A percentile compares a stretch with the other conserved stretches of the same genome.
phyloP scores from a whole-genome alignment of 768 basidiomycete species.

The Calocybe cyanea region DNA sequence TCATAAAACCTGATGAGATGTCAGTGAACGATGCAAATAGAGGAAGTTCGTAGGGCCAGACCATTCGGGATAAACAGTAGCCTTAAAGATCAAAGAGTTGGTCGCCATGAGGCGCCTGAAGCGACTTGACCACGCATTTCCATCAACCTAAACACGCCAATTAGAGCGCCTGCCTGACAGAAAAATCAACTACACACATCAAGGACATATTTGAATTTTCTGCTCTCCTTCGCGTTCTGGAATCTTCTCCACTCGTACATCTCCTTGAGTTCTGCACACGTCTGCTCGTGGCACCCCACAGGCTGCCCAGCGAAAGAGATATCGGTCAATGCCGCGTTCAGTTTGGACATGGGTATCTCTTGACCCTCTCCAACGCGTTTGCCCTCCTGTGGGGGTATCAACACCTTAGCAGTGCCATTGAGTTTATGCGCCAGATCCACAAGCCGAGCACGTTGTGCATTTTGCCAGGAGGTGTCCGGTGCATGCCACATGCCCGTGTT shows the following conservation, averaged over 20 bases:
- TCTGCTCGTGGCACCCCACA: slow-evolving; percentile 31
- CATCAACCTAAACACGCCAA: slow-evolving; percentile 34
- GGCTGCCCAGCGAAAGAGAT: slow-evolving; percentile 44
- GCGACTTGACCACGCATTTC: slow-evolving; percentile 54
- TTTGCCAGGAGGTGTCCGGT: slow-evolving; percentile 33
- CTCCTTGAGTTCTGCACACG: slow-evolving; percentile 34
- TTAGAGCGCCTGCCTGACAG: not conserved
- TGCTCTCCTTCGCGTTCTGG: slow-evolving; percentile 36
- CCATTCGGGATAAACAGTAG: slow-evolving; percentile 64
- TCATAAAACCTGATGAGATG: slow-evolving; percentile 23
- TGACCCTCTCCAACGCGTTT: slow-evolving; percentile 27
- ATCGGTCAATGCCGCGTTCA: slow-evolving; percentile 48
- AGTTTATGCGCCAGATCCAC: slow-evolving; percentile 31
- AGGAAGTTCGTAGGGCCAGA: too few species aligned
- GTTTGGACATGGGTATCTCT: slow-evolving; percentile 18
- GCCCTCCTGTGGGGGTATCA: slow-evolving; percentile 18
- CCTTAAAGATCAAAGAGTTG: slow-evolving; percentile 55
- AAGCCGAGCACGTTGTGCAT: slow-evolving; percentile 38
- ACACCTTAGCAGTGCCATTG: slow-evolving; percentile 27
- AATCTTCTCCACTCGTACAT: slow-evolving; percentile 41
- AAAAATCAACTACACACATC: slow-evolving; percentile 27
- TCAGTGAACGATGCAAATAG: too few species aligned
- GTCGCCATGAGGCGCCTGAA: slow-evolving; percentile 55
- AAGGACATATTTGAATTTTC: slow-evolving; percentile 48
- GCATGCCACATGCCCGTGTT: slow-evolving; percentile 52